Evolutionary conservation across 305 asterid genomes (phyloP), one percentile per base, ranked within the genome.

Genomic region (Fraxinus xanthoxyloides): DNA sequence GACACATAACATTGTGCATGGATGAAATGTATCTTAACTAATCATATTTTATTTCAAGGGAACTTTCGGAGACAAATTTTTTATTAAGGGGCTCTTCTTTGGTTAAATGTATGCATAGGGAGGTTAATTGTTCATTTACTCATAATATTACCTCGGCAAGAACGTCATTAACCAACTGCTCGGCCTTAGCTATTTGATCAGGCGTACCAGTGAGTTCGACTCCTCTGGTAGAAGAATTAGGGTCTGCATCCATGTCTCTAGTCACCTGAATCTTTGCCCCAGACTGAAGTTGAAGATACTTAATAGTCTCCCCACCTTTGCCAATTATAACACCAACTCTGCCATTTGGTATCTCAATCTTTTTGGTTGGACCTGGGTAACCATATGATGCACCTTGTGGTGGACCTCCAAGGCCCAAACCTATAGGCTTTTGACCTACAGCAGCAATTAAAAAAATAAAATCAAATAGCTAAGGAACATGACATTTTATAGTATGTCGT

Each of bases 211-310:
- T 90, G 79, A 95, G 97, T 81, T 93, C 98, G 43, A 95, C 99
- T 40, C 82, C 93, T 82, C 98, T 88, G 15, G 95, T 90, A 46
- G 85, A 30, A 77, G 99, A 90, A 84, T 90, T 87, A 30, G 95
- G 97, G 77, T 93, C 97, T 0, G 95, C 92, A 83, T 95, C 98
- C 93, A 87, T 88, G 82, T 93, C 99, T 85, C 97, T 89, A 0
- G 98, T 92, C 65, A 93, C 96, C 88, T 95, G 97, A 88, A 95
- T 93, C 88, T 92, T 93, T 36, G 98, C 97, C 38, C 98, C 97
- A 32, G 97, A 93, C 84, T 92, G 93, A 54, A 80, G 79, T 70
- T 94, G 95, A 48, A 93, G 97, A 72, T 90, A 89, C 85, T 94
- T 94, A 81, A 94, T 94, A 26, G 98, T 94, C 83, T 93, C 98